Conservation (phyloP, 306 rosid species). For the Castanospermum australe region DNA sequence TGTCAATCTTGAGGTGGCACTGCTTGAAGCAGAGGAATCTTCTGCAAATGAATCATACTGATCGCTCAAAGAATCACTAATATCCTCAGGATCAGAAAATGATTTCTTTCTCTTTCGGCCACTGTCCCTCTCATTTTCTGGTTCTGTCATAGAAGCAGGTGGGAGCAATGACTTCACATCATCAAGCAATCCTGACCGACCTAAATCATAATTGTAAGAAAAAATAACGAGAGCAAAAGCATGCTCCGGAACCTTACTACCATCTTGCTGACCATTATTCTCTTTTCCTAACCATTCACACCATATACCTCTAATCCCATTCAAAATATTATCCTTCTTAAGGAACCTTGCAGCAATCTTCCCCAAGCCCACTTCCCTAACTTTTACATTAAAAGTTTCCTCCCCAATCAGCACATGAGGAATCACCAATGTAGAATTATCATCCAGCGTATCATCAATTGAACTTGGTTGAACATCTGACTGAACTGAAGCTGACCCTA, state of each 20-base stretch:
- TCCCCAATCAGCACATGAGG: slow-evolving; percentile 61
- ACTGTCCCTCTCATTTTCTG: slow-evolving; percentile 33
- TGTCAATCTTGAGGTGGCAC: slow-evolving; percentile 38
- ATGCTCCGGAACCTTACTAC: slow-evolving; percentile 48
- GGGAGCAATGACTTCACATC: slow-evolving; percentile 52
- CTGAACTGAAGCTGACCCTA: slow-evolving; percentile 9
- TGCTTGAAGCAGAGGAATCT: slow-evolving; percentile 56
- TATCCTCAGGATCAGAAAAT: slow-evolving; percentile 59
- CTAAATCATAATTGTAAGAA: slow-evolving; percentile 61
- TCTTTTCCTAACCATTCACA: slow-evolving; percentile 88
- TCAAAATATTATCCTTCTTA: slow-evolving; percentile 43
- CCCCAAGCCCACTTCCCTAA: slow-evolving; percentile 60
- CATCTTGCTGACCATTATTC: slow-evolving; percentile 25
- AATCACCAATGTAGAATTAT: slow-evolving; percentile 39
- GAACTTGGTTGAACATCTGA: slow-evolving; percentile 41
- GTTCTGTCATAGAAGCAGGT: slow-evolving; percentile 41
- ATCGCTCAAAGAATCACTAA: slow-evolving; percentile 44
- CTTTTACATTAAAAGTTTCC: slow-evolving; percentile 56
- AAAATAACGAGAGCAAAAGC: slow-evolving; percentile 67
- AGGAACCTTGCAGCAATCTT: slow-evolving; percentile 70
- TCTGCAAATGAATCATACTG: slow-evolving; percentile 67
- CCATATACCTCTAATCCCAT: slow-evolving; percentile 74
- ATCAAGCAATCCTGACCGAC: slow-evolving; percentile 59
- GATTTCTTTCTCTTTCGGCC: slow-evolving; percentile 57
- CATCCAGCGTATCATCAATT: slow-evolving; percentile 13